A percentile compares a stretch with the other conserved stretches of the same genome.
These are phyloP conservation scores for Stagonosporopsis rhizophila DNA, from an alignment of 2,329 filamentous ascomycete genomes.

Conservation along the genomic window DNA sequence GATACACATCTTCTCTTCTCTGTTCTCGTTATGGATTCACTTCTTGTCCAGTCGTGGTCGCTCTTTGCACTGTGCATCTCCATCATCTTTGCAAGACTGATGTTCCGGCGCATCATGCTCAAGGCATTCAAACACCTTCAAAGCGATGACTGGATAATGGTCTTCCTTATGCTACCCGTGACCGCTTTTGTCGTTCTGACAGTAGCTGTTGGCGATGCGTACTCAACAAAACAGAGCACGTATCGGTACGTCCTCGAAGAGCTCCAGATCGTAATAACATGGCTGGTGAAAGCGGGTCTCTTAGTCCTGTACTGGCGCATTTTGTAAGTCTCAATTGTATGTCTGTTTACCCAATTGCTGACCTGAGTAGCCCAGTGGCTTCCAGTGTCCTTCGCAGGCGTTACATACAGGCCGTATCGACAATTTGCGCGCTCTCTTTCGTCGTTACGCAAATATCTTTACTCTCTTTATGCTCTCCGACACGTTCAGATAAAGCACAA, in stretches of 20 bases:
- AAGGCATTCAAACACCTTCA: conserved; percentile 32
- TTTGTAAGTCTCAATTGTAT: conserved; percentile 26
- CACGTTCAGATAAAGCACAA: conserved; percentile 18
- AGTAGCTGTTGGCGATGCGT: conserved; percentile 11
- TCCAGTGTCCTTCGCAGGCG: conserved; percentile 20
- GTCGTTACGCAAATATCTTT: conserved; percentile 28
- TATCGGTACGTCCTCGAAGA: conserved; percentile 36
- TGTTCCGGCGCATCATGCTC: conserved; percentile 32
- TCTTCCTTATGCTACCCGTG: conserved; percentile 32
- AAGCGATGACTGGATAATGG: conserved; percentile 39
- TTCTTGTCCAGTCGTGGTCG: conserved; percentile 35
- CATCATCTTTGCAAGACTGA: conserved; percentile 32
- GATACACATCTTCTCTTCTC: too few species aligned
- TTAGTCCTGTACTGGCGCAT: conserved; percentile 40
- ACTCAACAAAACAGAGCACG: conserved; percentile 16
- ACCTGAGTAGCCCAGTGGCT: conserved; percentile 20
- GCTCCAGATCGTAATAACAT: conserved; percentile 34
- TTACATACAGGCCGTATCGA: conserved; percentile 15
- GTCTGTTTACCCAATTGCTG: background rate
- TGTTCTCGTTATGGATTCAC: conserved; percentile 9
- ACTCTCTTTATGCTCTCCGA: conserved; percentile 31
- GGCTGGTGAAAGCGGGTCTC: conserved; percentile 40
- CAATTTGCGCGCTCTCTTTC: conserved; percentile 30
- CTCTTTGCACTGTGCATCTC: conserved; percentile 32
- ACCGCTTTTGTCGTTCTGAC: conserved; percentile 29